phyloP scores from a whole-genome alignment of 164 flowering plant species.

The Magnolia officinalis region DNA sequence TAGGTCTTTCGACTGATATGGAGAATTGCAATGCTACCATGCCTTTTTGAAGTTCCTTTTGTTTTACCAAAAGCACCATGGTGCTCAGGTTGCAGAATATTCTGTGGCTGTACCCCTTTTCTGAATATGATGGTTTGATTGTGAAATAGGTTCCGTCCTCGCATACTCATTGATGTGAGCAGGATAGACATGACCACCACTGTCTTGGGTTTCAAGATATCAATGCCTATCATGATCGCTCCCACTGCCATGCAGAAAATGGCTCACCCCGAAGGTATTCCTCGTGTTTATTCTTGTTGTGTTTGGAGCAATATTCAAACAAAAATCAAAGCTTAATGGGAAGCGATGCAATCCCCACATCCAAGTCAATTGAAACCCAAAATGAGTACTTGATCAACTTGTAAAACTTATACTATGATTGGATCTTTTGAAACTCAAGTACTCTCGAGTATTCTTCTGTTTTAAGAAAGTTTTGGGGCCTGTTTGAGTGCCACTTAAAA shows the following conservation, averaged over 20 bases:
- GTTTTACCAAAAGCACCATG: background rate
- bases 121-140: constrained; percentile 3
- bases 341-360: background rate
- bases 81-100: background rate
- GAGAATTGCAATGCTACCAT: background rate
- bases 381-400: background rate
- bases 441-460: too few species aligned
- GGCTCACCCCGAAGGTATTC: constrained; percentile 89
- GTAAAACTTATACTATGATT: too few species aligned
- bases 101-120: background rate
- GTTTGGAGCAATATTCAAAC: background rate
- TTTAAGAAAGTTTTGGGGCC: too few species aligned
- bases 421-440: too few species aligned
- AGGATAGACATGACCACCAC: constrained; percentile 69
- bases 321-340: background rate
- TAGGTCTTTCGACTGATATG: background rate
- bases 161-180: constrained; percentile 83
- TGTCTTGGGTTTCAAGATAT: constrained; percentile 73
- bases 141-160: constrained; percentile 67
- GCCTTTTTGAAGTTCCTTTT: background rate
- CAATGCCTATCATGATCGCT: constrained; percentile 97
- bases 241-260: constrained; percentile 90
- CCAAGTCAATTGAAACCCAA: background rate
- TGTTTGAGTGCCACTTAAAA: too few species aligned
- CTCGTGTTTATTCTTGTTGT: constrained; percentile 7